These are phyloP conservation scores for Candida germanica DNA, from an alignment of 805 yeast genomes.

Conservation along the genomic window DNA sequence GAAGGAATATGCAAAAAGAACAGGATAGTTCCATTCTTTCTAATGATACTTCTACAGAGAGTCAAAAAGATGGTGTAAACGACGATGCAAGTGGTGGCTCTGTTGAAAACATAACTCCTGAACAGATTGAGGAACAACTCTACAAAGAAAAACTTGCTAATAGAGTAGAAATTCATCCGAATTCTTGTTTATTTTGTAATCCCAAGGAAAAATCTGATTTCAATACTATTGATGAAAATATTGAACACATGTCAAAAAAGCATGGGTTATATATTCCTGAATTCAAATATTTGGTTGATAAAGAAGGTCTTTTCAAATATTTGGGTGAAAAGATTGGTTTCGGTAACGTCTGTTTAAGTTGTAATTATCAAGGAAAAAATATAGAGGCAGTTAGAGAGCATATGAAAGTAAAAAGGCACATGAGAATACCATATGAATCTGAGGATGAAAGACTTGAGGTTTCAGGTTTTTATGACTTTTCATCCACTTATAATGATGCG, in stretches of 20 bases:
- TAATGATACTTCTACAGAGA: not conserved
- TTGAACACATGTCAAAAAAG: constrained; percentile 69
- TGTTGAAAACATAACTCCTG: constrained; percentile 9
- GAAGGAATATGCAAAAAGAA: constrained; percentile 29
- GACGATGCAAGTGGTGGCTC: not conserved
- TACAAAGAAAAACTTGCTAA: constrained; percentile 45
- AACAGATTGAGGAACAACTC: constrained; percentile 38
- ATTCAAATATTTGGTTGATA: constrained; percentile 60
- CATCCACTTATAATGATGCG: constrained; percentile 50
- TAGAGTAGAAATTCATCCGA: constrained; percentile 45
- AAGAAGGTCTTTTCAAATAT: constrained; percentile 68
- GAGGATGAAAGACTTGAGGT: constrained; percentile 74
- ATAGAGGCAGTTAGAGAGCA: constrained; percentile 88
- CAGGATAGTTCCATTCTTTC: constrained; percentile 12
- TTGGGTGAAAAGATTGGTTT: constrained; percentile 77
- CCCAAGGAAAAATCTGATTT: constrained; percentile 32
- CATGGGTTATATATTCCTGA: constrained; percentile 94
- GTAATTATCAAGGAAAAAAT: constrained; percentile 80
- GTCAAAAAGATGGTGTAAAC: constrained; percentile 2
- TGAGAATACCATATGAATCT: constrained; percentile 82
- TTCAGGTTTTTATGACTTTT: constrained; percentile 81
- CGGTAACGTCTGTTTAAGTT: constrained; percentile 80
- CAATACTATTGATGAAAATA: constrained; percentile 38
- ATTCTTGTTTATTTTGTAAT: constrained; percentile 51
- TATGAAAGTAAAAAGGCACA: constrained; percentile 80